Conservation (phyloP, 2,329 filamentous ascomycete species). For the Xylariaceae sp. region DNA sequence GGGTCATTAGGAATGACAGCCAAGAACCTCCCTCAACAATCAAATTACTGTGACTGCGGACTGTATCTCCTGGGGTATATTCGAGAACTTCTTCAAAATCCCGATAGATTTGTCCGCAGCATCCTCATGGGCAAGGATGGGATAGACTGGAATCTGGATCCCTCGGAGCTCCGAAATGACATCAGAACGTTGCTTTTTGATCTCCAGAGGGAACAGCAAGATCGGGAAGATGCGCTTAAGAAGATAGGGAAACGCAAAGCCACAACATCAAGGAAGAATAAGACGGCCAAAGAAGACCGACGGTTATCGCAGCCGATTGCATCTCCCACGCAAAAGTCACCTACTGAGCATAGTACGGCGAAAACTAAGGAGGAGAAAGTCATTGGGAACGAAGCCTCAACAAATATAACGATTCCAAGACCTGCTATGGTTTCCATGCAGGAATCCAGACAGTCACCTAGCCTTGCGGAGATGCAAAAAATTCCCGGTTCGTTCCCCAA, state of each 20-base stretch:
- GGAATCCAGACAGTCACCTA: conserved; percentile 1
- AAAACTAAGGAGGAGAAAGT: neutral
- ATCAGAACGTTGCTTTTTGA: conserved; percentile 69
- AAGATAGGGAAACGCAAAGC: conserved; percentile 39
- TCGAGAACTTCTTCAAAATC: conserved; percentile 76
- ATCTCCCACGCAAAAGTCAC: neutral
- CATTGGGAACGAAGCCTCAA: neutral
- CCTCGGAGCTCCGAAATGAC: conserved; percentile 61
- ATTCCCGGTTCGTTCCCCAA: conserved; percentile 18
- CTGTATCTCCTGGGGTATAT: conserved; percentile 85
- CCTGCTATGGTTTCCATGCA: neutral
- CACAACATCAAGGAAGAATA: conserved; percentile 14
- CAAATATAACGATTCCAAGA: neutral
- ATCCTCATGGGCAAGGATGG: conserved; percentile 62
- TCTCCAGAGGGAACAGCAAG: conserved; percentile 62
- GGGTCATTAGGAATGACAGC: conserved; percentile 63
- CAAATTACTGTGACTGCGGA: conserved; percentile 88
- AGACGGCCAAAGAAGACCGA: conserved; percentile 1
- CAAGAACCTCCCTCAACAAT: conserved; percentile 74
- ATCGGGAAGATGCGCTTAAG: conserved; percentile 40
- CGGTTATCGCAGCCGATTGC: neutral
- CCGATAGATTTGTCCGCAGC: conserved; percentile 68
- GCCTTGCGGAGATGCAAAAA: conserved; percentile 3
- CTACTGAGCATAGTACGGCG: neutral
- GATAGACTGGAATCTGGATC: conserved; percentile 56